A percentile compares a stretch with the other conserved stretches of the same genome.
phyloP scores from a whole-genome alignment of 352 stramenopile genomes.

The Phytophthora cactorum region DNA sequence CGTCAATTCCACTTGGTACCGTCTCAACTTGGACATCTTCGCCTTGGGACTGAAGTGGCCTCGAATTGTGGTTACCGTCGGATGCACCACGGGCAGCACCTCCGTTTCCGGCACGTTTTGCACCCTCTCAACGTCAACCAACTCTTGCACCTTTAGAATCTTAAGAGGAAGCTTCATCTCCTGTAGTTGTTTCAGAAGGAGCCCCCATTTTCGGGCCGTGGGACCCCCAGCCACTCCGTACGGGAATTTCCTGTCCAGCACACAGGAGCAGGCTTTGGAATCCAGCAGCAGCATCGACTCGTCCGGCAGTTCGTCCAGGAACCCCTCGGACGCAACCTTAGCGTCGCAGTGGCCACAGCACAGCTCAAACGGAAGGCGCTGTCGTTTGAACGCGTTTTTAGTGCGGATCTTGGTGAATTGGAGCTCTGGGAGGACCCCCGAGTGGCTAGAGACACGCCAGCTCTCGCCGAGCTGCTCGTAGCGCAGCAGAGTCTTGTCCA shows the following conservation, averaged over 20 bases:
- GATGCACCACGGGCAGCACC: conserved; percentile 26
- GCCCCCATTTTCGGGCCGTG: conserved; percentile 41
- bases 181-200: conserved; percentile 43
- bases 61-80: conserved; percentile 42
- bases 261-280: conserved; percentile 50
- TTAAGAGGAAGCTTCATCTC: conserved; percentile 32
- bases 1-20: conserved; percentile 75
- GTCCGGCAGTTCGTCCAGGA: conserved; percentile 38
- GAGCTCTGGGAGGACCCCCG: conserved; percentile 37
- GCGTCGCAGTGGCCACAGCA: conserved; percentile 49
- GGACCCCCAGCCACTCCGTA: conserved; percentile 12
- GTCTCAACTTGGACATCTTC: conserved; percentile 58
- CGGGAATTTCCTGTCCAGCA: conserved; percentile 23
- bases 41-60: conserved; percentile 34
- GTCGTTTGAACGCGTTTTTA: conserved; percentile 42
- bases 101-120: conserved; percentile 2
- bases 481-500: conserved; percentile 44
- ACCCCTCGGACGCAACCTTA: conserved; percentile 57
- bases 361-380: conserved; percentile 59
- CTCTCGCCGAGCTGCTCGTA: conserved; percentile 42
- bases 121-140: conserved; percentile 5
- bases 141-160: conserved; percentile 30
- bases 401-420: conserved; percentile 60
- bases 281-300: conserved; percentile 56
- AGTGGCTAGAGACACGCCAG: conserved; percentile 41